Conservation (phyloP, 192 early-diverging fungal species). For the Coemansia furcata region DNA sequence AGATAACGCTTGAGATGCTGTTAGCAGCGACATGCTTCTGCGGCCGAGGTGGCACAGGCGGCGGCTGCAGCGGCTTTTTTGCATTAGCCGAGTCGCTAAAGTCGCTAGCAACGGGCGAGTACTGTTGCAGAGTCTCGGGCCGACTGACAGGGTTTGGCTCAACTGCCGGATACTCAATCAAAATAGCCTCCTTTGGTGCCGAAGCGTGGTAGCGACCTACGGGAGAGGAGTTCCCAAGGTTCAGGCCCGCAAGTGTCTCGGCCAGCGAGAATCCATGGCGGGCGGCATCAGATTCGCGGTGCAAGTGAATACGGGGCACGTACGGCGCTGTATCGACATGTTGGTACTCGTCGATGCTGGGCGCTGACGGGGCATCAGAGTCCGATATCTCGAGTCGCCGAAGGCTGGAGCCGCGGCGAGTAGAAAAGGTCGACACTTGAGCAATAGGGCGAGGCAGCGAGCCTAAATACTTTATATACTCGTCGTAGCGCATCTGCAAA, state of each 20-base stretch:
- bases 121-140: background rate
- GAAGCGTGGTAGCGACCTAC: background rate
- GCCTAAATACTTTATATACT: slow-evolving; percentile 47
- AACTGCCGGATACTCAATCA: slow-evolving; percentile 23
- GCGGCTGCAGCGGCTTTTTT: background rate
- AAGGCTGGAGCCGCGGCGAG: slow-evolving; percentile 8
- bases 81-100: background rate
- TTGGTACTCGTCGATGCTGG: background rate
- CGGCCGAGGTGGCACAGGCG: slow-evolving; percentile 22
- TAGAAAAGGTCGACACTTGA: slow-evolving; percentile 33
- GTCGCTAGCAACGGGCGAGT: background rate
- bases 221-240: background rate
- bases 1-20: slow-evolving; percentile 2
- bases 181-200: slow-evolving; percentile 3
- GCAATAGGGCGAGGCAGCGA: slow-evolving; percentile 29
- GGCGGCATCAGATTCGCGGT: slow-evolving; percentile 11
- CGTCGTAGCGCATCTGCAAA: slow-evolving; percentile 55
- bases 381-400: slow-evolving; percentile 11
- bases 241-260: slow-evolving; percentile 25
- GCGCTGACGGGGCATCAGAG: slow-evolving; percentile 2
- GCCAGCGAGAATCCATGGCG: slow-evolving; percentile 34
- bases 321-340: background rate
- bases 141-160: background rate
- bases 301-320: slow-evolving; percentile 2
- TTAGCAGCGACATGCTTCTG: background rate